A percentile compares a stretch with the other conserved stretches of the same genome.
Conservation (phyloP, 2,329 filamentous ascomycete genomes). For the Furcasterigmium furcatum region DNA sequence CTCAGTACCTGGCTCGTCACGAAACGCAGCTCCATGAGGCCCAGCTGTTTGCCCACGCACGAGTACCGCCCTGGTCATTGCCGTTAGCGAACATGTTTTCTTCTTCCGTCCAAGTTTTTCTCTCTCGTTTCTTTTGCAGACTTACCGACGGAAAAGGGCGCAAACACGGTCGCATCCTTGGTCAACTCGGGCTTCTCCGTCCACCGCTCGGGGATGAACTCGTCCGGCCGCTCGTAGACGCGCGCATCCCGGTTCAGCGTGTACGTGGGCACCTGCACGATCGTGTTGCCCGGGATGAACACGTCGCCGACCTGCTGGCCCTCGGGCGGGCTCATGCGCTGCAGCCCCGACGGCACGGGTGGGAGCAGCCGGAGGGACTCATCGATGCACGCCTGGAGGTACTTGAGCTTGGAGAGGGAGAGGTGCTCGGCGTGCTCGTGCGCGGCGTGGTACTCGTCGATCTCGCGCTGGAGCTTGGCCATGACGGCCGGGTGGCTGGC, state of each 20-base stretch:
- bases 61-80: slow-evolving; percentile 25
- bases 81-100: not conserved
- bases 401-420: slow-evolving; percentile 16
- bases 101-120: too few relatives aligned
- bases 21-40: slow-evolving; percentile 25
- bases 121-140: too few relatives aligned
- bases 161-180: slow-evolving; percentile 16
- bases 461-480: not conserved
- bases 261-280: slow-evolving; percentile 24
- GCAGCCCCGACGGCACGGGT: slow-evolving; percentile 27
- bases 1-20: slow-evolving; percentile 10
- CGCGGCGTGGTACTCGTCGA: slow-evolving; percentile 13
- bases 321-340: slow-evolving; percentile 30
- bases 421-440: slow-evolving; percentile 10
- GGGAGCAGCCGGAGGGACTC: slow-evolving; percentile 35
- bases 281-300: slow-evolving; percentile 30
- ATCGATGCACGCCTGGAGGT: slow-evolving; percentile 33
- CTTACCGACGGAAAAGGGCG: slow-evolving; percentile 21
- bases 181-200: slow-evolving; percentile 12
- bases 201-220: slow-evolving; percentile 20
- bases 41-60: slow-evolving; percentile 31
- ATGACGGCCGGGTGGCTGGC: slow-evolving; percentile 5
- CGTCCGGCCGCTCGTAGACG: slow-evolving; percentile 15
- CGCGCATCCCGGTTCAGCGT: slow-evolving; percentile 15
- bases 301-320: slow-evolving; percentile 27